Evolutionary conservation across 1,284 basidiomycete genomes (phyloP).

Genomic region (Papiliotrema laurentii): DNA sequence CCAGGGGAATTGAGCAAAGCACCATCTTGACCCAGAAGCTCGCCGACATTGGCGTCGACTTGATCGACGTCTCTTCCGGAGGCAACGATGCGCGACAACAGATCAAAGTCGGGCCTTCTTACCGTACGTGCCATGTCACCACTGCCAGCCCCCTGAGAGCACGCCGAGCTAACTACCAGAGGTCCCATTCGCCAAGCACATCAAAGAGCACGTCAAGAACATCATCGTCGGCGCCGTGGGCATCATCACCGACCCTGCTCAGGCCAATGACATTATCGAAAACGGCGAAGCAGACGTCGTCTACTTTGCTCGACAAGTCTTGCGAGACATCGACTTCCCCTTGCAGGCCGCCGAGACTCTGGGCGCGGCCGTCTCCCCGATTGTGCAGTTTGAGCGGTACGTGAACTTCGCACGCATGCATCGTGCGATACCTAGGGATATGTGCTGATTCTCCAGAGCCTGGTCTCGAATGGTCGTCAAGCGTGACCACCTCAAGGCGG

Average conservation of each 20-base stretch:
- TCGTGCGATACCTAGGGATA: too few relatives aligned
- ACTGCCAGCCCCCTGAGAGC: too few relatives aligned
- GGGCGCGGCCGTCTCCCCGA: constrained; percentile 41
- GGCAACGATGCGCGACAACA: constrained; percentile 62
- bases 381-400: constrained; percentile 43
- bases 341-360: constrained; percentile 41
- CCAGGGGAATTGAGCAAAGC: constrained; percentile 73
- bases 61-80: constrained; percentile 66
- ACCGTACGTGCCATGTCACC: constrained; percentile 53
- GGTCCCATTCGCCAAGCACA: constrained; percentile 64
- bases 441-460: constrained; percentile 52
- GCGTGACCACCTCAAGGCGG: constrained; percentile 20
- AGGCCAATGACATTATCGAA: constrained; percentile 64
- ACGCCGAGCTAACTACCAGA: too few relatives aligned
- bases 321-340: constrained; percentile 48
- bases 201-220: constrained; percentile 61
- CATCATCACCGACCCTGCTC: constrained; percentile 60
- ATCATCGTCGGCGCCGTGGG: constrained; percentile 66
- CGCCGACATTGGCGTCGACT: constrained; percentile 61
- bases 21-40: constrained; percentile 58
- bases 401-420: background rate
- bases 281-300: constrained; percentile 65
- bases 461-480: constrained; percentile 54
- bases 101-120: constrained; percentile 59
- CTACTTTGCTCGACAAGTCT: constrained; percentile 60